phyloP scores from a whole-genome alignment of 225 moss, liverwort and hornwort genomes.

The Ulota crispa region DNA sequence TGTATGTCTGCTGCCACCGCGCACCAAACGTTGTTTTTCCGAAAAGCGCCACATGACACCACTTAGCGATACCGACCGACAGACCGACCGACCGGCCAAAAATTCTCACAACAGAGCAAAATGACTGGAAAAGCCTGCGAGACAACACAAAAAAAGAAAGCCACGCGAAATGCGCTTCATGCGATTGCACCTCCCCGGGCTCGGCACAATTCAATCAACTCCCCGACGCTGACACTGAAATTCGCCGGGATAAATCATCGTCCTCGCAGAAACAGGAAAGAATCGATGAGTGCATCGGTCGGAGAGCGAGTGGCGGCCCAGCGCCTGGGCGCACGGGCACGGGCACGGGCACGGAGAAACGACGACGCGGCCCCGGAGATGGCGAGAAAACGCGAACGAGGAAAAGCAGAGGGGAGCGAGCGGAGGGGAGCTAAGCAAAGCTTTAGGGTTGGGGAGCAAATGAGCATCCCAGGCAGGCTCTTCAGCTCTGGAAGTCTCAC shows the following conservation, averaged over 20 bases:
- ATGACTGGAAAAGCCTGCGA: neutral
- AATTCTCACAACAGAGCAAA: slow-evolving; percentile 2
- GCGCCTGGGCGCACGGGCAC: slow-evolving; percentile 18
- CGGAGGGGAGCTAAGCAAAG: neutral
- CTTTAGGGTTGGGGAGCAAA: slow-evolving; percentile 32
- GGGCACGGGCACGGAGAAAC: slow-evolving; percentile 1
- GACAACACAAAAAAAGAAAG: neutral
- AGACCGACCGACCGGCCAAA: neutral
- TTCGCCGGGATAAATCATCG: slow-evolving; percentile 20
- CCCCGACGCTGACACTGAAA: slow-evolving; percentile 14
- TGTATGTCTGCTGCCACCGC: slow-evolving; percentile 19
- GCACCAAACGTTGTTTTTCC: neutral
- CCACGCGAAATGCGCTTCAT: slow-evolving; percentile 24
- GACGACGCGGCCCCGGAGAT: neutral
- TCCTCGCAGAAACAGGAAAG: neutral
- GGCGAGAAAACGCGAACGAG: neutral
- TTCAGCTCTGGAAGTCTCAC: slow-evolving; percentile 26
- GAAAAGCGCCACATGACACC: slow-evolving; percentile 1
- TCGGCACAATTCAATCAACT: neutral
- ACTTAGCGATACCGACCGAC: neutral
- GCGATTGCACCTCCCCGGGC: neutral
- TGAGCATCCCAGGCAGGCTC: slow-evolving; percentile 12
- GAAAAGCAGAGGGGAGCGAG: neutral
- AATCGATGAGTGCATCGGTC: neutral
- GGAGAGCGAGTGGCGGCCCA: neutral